Percentiles rank a stretch among this genome's conserved stretches.
Evolutionary conservation across 192 early-diverging fungal species (phyloP).

Genomic region (Rhizophlyctis rosea): DNA sequence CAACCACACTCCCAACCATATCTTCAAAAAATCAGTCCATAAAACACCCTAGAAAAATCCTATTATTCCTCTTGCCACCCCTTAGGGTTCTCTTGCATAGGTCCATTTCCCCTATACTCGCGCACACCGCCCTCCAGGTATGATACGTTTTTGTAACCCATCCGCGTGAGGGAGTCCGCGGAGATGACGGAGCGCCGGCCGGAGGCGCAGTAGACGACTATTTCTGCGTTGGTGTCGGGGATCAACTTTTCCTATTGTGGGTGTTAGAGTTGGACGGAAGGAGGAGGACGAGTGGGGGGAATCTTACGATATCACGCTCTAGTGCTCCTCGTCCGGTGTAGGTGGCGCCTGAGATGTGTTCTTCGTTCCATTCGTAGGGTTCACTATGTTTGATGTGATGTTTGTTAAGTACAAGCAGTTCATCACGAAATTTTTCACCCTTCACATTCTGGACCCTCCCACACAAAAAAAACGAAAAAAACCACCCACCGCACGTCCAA

Average conservation of each 20-base stretch:
- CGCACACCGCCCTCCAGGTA: conserved; percentile 41
- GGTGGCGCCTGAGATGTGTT: conserved; percentile 40
- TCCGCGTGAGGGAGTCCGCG: conserved; percentile 36
- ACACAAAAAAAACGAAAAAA: neutral
- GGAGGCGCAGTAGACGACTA: conserved; percentile 52
- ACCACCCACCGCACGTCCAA: conserved; percentile 40
- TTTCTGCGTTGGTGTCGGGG: conserved; percentile 39
- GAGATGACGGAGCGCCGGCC: conserved; percentile 44
- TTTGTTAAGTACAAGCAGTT: neutral
- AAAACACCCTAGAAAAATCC: too few species aligned
- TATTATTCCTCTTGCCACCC: too few species aligned
- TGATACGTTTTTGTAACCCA: conserved; percentile 53
- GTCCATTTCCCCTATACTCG: too few species aligned
- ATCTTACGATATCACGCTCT: conserved; percentile 44
- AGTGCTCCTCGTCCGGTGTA: conserved; percentile 49
- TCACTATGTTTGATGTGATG: conserved; percentile 24
- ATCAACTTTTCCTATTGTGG: conserved; percentile 35
- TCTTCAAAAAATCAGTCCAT: too few species aligned
- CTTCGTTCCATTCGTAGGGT: conserved; percentile 51
- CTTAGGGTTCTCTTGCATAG: too few species aligned
- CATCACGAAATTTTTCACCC: too few species aligned
- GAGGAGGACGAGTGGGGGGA: neutral
- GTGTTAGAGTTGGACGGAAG: neutral
- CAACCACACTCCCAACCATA: too few species aligned
- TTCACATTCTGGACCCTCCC: neutral